These are phyloP conservation scores for Mycena latifolia DNA, from an alignment of 768 basidiomycete genomes.

Conservation along the genomic window DNA sequence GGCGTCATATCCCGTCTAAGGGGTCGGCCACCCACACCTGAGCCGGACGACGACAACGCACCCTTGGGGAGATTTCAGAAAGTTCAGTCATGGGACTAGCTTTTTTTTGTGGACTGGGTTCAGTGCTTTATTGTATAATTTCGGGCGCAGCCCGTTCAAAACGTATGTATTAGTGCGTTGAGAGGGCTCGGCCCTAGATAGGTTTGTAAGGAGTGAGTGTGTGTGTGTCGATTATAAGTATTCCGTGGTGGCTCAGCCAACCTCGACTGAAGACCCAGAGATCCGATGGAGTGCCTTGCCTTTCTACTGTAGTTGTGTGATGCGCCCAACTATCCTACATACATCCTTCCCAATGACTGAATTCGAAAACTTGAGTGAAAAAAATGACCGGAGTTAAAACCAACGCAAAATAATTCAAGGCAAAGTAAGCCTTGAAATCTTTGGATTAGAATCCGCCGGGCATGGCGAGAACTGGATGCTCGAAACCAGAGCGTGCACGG, in stretches of 20 bases:
- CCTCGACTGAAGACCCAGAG: conserved; percentile 21
- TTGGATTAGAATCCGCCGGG: conserved; percentile 67
- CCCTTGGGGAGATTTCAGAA: conserved; percentile 34
- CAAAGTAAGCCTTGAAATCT: background rate
- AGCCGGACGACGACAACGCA: conserved; percentile 39
- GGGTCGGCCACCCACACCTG: conserved; percentile 63
- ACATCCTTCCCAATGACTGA: conserved; percentile 29
- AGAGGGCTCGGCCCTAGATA: conserved; percentile 33
- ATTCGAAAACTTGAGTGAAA: too few relatives aligned
- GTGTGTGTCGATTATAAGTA: conserved; percentile 13
- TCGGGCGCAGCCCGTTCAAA: conserved; percentile 34
- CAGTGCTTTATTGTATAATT: conserved; percentile 14
- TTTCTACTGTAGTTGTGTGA: conserved; percentile 23
- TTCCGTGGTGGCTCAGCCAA: conserved; percentile 36
- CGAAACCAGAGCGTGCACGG: conserved; percentile 65
- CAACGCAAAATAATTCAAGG: conserved; percentile 7
- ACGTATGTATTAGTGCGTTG: conserved; percentile 30
- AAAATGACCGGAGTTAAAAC: too few relatives aligned
- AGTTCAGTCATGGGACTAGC: conserved; percentile 34
- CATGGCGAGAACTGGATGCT: conserved; percentile 68
- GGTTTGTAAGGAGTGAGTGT: conserved; percentile 26
- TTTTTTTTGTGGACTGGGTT: conserved; percentile 3
- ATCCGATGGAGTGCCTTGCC: conserved; percentile 21
- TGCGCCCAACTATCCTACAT: conserved; percentile 36
- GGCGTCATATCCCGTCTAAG: conserved; percentile 65